Evolutionary conservation across 495 filamentous ascomycete species (phyloP).

Genomic region (Neurospora sp.): DNA sequence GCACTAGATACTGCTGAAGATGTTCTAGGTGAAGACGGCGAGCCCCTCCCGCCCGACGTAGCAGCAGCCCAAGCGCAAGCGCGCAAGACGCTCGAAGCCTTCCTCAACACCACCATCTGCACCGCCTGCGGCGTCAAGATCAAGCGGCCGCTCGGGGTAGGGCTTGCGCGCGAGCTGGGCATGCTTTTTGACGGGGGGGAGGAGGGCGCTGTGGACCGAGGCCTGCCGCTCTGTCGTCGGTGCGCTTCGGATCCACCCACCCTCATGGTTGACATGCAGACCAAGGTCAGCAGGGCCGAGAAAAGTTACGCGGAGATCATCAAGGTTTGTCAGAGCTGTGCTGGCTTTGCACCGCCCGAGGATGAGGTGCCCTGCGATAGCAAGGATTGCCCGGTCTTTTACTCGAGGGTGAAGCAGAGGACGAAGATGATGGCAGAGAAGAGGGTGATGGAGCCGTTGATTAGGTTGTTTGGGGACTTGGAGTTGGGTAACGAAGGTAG

Average conservation of each 20-base stretch:
- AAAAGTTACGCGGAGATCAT: constrained; percentile 55
- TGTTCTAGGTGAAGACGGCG: not conserved
- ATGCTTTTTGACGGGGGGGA: not conserved
- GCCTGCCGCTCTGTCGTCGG: constrained; percentile 43
- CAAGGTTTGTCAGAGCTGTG: constrained; percentile 73
- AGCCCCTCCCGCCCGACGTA: not conserved
- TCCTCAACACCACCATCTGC: constrained; percentile 72
- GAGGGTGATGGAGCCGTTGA: constrained; percentile 43
- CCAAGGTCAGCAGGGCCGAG: constrained; percentile 52
- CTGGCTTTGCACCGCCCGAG: constrained; percentile 58
- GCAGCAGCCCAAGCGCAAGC: constrained; percentile 17
- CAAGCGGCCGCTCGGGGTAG: constrained; percentile 16
- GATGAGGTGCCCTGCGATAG: constrained; percentile 70
- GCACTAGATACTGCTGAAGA: not conserved
- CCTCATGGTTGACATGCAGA: constrained; percentile 52
- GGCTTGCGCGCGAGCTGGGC: not conserved
- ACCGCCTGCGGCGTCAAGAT: constrained; percentile 64
- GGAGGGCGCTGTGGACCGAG: not conserved
- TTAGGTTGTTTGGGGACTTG: constrained; percentile 42
- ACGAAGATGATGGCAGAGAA: constrained; percentile 50
- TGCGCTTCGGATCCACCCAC: constrained; percentile 49
- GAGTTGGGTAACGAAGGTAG: constrained; percentile 25
- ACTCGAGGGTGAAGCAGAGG: constrained; percentile 64
- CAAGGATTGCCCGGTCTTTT: constrained; percentile 88
- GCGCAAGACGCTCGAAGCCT: constrained; percentile 72